Evolutionary conservation across 177 flowering plant species (phyloP).

Genomic region (Vitis hybrid): DNA sequence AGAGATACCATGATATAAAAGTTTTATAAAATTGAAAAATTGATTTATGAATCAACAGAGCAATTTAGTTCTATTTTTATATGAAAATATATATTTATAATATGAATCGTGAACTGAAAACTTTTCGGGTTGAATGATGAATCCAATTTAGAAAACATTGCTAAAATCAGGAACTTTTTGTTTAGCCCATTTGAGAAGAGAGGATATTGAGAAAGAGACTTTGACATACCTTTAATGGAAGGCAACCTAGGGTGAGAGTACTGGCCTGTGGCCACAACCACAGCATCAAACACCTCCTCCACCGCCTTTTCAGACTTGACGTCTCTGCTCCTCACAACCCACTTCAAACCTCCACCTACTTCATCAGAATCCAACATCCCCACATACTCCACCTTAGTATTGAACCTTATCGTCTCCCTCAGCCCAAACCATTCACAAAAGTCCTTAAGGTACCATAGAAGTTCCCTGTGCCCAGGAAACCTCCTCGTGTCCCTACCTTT

Average conservation of each 20-base stretch:
- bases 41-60: too few species aligned
- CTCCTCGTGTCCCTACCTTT: conserved; percentile 70
- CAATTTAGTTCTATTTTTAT: too few species aligned
- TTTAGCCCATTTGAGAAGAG: too few species aligned
- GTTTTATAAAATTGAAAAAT: too few species aligned
- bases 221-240: conserved; percentile 54
- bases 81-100: too few species aligned
- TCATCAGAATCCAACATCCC: conserved; percentile 50
- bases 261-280: conserved; percentile 81
- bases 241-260: conserved; percentile 78
- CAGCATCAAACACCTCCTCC: conserved; percentile 81
- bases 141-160: too few species aligned
- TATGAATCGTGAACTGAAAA: too few species aligned
- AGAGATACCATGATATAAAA: not conserved
- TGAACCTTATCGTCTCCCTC: conserved; percentile 67
- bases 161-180: too few species aligned
- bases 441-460: conserved; percentile 54
- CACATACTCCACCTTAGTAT: conserved; percentile 63
- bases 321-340: conserved; percentile 61
- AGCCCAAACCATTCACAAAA: conserved; percentile 64
- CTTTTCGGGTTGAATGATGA: too few species aligned
- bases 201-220: too few species aligned
- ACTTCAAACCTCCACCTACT: conserved; percentile 40
- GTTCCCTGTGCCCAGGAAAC: conserved; percentile 75
- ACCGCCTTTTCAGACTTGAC: conserved; percentile 24